These are phyloP conservation scores for Phytopythium ostracodes DNA, from an alignment of 352 stramenopile genomes.

Conservation along the genomic window DNA sequence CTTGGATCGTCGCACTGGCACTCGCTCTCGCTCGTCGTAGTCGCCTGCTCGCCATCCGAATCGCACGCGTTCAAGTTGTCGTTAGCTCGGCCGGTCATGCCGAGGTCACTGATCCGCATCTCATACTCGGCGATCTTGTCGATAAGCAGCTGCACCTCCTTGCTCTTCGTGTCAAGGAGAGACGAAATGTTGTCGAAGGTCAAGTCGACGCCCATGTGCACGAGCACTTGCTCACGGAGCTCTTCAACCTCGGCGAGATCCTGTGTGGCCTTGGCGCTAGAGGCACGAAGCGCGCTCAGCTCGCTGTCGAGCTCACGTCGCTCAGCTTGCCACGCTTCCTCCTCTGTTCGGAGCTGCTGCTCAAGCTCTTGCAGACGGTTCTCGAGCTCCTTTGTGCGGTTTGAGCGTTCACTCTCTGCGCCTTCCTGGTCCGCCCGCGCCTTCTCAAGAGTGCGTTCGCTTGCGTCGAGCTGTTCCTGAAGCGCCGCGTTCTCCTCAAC, in stretches of 20 bases:
- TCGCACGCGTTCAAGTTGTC: not conserved
- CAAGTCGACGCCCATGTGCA: constrained; percentile 32
- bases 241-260: constrained; percentile 31
- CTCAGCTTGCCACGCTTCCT: constrained; percentile 8
- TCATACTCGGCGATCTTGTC: constrained; percentile 17
- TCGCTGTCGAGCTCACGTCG: constrained; percentile 8
- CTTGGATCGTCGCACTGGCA: constrained; percentile 2
- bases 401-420: not conserved
- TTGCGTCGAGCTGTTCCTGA: not conserved
- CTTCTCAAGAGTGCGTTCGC: not conserved
- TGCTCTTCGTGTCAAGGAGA: constrained; percentile 44
- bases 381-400: constrained; percentile 13
- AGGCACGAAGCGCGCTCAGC: constrained; percentile 18
- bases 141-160: constrained; percentile 38
- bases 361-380: constrained; percentile 10
- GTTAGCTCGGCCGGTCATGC: not conserved
- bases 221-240: constrained; percentile 36
- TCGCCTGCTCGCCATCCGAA: constrained; percentile 5
- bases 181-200: constrained; percentile 42
- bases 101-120: constrained; percentile 5
- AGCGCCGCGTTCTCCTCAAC: constrained; percentile 2
- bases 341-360: constrained; percentile 8
- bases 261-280: constrained; percentile 14
- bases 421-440: not conserved
- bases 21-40: constrained; percentile 8